Evolutionary conservation across 225 moss, liverwort and hornwort species (phyloP).

Genomic region (Antitrichia curtipendula): DNA sequence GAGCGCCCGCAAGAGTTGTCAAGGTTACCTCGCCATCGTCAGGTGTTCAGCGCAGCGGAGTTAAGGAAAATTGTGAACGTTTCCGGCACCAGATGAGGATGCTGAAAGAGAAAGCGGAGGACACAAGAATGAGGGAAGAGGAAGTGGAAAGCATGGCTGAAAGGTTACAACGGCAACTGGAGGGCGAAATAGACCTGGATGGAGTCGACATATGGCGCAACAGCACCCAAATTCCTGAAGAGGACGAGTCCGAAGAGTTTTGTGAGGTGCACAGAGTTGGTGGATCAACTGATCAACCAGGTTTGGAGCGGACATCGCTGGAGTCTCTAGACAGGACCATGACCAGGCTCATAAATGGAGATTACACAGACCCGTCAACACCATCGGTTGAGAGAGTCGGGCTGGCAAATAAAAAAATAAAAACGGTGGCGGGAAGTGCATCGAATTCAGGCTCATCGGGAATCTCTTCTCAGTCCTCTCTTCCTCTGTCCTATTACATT

Average conservation of each 20-base stretch:
- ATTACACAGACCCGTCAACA: neutral
- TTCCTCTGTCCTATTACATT: neutral
- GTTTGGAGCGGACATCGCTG: neutral
- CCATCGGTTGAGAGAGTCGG: neutral
- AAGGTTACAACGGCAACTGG: neutral
- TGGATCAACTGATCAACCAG: neutral
- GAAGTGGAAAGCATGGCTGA: neutral
- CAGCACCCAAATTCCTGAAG: neutral
- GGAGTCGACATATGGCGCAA: neutral
- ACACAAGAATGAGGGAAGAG: neutral
- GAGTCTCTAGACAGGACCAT: neutral
- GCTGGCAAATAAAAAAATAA: neutral
- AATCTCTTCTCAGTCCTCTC: neutral
- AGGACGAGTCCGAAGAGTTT: neutral
- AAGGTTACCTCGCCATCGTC: neutral
- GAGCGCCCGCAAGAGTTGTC: neutral
- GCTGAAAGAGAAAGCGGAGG: neutral
- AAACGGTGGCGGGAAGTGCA: neutral
- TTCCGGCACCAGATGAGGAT: neutral
- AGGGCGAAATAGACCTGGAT: neutral
- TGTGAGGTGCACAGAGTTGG: neutral
- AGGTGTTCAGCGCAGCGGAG: neutral
- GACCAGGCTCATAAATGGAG: neutral
- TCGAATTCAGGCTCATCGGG: neutral
- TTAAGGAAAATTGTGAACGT: neutral